Base-by-base conservation (phyloP, 305 asterid species). In the Solanum hybrid region DNA sequence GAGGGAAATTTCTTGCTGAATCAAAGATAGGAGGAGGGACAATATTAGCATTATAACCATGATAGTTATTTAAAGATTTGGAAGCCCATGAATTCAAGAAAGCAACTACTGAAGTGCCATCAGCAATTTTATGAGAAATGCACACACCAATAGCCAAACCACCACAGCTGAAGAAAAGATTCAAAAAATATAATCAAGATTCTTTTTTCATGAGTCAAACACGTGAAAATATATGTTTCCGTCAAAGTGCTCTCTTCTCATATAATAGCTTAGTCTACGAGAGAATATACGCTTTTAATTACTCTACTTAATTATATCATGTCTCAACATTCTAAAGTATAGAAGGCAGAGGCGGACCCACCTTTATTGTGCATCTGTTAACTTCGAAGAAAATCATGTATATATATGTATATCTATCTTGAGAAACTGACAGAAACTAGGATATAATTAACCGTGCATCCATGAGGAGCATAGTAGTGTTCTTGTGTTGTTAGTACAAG, bases 51-150 rank as follows among this genome's bases (percentile, higher is more conserved):
- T 33, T 34, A 9, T 79, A 26, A 36, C 57, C 3, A 79, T 11
- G 38, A 61, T 61, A 61, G 85, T 22, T 34, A 79, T 34, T 20
- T 34, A 34, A 34, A 22, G 85, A 79, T 79, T 79, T 79, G 51
- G 85, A 79, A 34, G 84, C 85, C 89, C 89, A 87, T 29, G 81
- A 72, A 34, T 72, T 72, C 57, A 87, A 38, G 89, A 87, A 87
- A 11, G 83, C 68, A 11, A 36, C 34, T 27, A n/a, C 36, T 37
- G 81, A 68, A 36, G 65, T 68, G 24, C 39, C 89, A 87, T 87
- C 89, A 36, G 89, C 89, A 68, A 87, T 39, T n/a, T 73, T 87
- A 33, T 87, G 89, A 5, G 89, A 87, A 87, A 87, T 26, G 65
- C 89, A 87, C 10, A 87, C 72, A 36, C 89, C 89, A 33, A 87